Percentiles rank a stretch among this genome's conserved stretches.
Conservation (phyloP, 495 filamentous ascomycete genomes). For the Elasticomyces elasticus region DNA sequence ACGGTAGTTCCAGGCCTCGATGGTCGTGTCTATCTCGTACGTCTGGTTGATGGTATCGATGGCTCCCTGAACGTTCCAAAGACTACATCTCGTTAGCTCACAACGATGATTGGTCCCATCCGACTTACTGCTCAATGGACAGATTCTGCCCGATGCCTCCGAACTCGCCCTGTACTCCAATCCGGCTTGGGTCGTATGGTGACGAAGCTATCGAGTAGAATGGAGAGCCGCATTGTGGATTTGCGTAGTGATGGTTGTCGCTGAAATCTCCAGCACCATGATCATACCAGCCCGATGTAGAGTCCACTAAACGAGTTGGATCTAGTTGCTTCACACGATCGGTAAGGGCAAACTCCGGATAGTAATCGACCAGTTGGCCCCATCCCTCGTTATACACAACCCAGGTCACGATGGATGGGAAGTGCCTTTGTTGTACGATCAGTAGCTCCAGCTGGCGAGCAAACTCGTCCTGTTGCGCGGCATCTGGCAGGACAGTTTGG, state of each 20-base stretch:
- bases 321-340: conserved; percentile 45
- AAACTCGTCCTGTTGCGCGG: conserved; percentile 49
- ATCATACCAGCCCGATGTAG: conserved; percentile 52
- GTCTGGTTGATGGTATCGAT: conserved; percentile 52
- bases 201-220: conserved; percentile 47
- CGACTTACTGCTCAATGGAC: conserved; percentile 37
- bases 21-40: conserved; percentile 49
- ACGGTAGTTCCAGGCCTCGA: conserved; percentile 58
- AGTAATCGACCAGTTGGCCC: conserved; percentile 45
- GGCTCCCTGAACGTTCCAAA: conserved; percentile 50
- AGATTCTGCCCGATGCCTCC: conserved; percentile 56
- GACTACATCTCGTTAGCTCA: conserved; percentile 5
- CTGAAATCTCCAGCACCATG: conserved; percentile 53
- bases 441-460: conserved; percentile 50
- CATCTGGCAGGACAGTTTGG: conserved; percentile 34
- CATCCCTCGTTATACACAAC: conserved; percentile 65
- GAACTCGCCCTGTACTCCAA: conserved; percentile 60
- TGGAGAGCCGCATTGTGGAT: conserved; percentile 59
- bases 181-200: conserved; percentile 49
- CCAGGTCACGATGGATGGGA: conserved; percentile 49
- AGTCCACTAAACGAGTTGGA: conserved; percentile 50
- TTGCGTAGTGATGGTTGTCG: conserved; percentile 63
- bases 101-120: conserved; percentile 18
- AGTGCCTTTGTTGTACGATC: conserved; percentile 51
- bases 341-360: conserved; percentile 48